Evolutionary conservation across 2,329 filamentous ascomycete species (phyloP), one percentile per base, ranked within the genome.

Genomic region (Aspergillus terreus): DNA sequence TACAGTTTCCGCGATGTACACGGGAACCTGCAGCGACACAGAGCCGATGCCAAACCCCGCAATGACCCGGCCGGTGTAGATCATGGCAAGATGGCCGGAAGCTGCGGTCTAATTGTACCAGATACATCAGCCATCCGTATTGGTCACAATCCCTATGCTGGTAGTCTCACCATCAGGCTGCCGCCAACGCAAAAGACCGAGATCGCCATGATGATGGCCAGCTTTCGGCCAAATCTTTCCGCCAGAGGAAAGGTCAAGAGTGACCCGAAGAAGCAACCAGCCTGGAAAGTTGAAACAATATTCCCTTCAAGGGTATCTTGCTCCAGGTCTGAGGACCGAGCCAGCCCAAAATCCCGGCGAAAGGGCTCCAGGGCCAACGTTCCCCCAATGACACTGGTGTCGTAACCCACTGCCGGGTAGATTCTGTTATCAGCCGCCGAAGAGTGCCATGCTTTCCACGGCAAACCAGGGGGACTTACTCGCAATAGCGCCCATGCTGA

Each of bases 161-260:
- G 32, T 19, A 1, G 44, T 35, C 50, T 45, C 35, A 52, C 50
- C 44, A 46, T 42, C 30, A 46, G 35, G 42, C 25, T 32, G 1
- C 70, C 48, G 69, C 85, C 85, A 14, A 82, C 54, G 35, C 77
- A 76, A 30, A 83, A 82, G 40, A 85, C 64, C 2, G 77, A 45
- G 25, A 82, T 81, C 5, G 79, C 77, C 32, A 73, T 64, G 23
- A 85, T 73, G 23, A 88, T 73, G 25, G 76, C 76, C 30, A 59
- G 62, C 45, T 79, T 77, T 23, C 84, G 79, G 17, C 84, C 83
- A 54, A 71, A 78, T 49, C 63, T 58, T 51, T 75, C 71, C 5
- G 66, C 66, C 45, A 61, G 32, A 1, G 56, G 60, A 38, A 56
- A 57, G 17, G 69, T 77, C 50, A 80, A 50, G 4, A 62, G 46